Conservation (phyloP, 2,329 filamentous ascomycete species). For the Bipolaris cookei region DNA sequence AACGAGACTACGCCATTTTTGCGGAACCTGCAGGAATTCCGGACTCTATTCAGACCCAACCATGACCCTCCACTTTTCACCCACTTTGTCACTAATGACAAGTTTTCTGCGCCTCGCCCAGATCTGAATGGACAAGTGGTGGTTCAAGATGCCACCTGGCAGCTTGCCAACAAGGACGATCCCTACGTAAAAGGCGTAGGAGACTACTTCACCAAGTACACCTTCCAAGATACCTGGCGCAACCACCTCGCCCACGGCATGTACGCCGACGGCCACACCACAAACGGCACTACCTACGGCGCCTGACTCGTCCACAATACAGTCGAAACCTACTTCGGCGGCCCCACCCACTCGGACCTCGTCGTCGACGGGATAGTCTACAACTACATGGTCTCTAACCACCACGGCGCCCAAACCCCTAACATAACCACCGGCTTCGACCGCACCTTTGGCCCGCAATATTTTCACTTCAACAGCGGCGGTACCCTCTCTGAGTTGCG, state of each 20-base stretch:
- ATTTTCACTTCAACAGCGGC: conserved; percentile 68
- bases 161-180: conserved; percentile 62
- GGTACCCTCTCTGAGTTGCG: conserved; percentile 51
- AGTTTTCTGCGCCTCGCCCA: conserved; percentile 62
- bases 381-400: conserved; percentile 63
- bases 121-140: conserved; percentile 52
- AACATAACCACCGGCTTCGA: conserved; percentile 71
- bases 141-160: conserved; percentile 71
- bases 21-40: conserved; percentile 65
- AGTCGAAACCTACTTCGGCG: conserved; percentile 67
- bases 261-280: conserved; percentile 60
- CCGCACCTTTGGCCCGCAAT: conserved; percentile 69
- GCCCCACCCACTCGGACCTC: conserved; percentile 67
- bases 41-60: conserved; percentile 67
- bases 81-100: conserved; percentile 62
- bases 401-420: conserved; percentile 67
- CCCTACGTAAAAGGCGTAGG: conserved; percentile 62
- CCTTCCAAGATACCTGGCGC: conserved; percentile 64
- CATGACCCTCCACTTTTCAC: conserved; percentile 62
- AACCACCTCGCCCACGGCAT: conserved; percentile 64
- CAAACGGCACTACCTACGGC: conserved; percentile 61
- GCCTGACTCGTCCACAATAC: conserved; percentile 71
- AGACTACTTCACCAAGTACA: conserved; percentile 72
- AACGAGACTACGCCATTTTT: conserved; percentile 64
- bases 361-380: conserved; percentile 70